phyloP scores from a whole-genome alignment of 345 rosid genomes.

The Lepidium sativum region DNA sequence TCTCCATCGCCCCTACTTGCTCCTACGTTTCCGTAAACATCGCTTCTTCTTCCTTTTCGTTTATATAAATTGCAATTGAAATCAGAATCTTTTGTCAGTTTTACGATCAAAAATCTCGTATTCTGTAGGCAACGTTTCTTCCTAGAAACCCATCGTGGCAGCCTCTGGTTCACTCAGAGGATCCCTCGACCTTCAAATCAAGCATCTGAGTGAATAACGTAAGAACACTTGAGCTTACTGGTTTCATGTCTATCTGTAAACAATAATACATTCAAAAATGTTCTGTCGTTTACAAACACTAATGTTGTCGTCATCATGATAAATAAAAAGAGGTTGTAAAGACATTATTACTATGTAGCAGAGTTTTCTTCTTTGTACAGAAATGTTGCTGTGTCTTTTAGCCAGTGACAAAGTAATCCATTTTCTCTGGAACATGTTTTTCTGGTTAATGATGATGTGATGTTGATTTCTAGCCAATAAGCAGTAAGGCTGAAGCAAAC shows the following conservation, averaged over 20 bases:
- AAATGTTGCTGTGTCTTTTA: slow-evolving; percentile 20
- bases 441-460: background rate
- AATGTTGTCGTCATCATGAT: background rate
- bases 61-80: too few relatives aligned
- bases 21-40: slow-evolving; percentile 54
- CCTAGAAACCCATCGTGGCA: slow-evolving; percentile 54
- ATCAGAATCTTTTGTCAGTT: background rate
- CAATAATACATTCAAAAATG: background rate
- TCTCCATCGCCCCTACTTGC: slow-evolving; percentile 61
- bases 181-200: slow-evolving; percentile 26
- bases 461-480: background rate
- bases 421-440: slow-evolving; percentile 53
- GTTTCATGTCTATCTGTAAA: slow-evolving; percentile 7
- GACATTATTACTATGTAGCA: slow-evolving; percentile 4
- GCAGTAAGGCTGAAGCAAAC: slow-evolving; percentile 24
- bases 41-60: background rate
- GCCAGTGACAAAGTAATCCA: slow-evolving; percentile 88
- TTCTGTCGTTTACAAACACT: background rate
- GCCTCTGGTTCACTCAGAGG: slow-evolving; percentile 36
- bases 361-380: slow-evolving; percentile 1
- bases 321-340: background rate
- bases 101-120: background rate
- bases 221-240: background rate
- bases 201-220: slow-evolving; percentile 24
- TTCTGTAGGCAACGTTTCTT: slow-evolving; percentile 70